A percentile compares a stretch with the other conserved stretches of the same genome.
These are phyloP conservation scores for Eucalyptus marginata DNA, from an alignment of 345 rosid species.

Conservation along the genomic window DNA sequence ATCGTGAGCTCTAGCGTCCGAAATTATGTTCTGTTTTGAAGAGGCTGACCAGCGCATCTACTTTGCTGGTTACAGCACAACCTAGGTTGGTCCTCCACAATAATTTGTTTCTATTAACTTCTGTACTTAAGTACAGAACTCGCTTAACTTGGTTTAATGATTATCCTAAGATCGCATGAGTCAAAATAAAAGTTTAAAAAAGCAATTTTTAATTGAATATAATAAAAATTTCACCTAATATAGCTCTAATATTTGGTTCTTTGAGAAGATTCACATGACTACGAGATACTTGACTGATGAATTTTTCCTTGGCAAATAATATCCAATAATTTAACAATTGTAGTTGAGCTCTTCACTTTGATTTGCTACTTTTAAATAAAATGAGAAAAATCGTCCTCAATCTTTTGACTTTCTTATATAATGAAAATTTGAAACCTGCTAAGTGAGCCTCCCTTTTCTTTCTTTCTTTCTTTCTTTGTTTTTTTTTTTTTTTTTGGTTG, in stretches of 20 bases:
- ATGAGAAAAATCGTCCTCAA: not conserved
- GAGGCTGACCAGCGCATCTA: not conserved
- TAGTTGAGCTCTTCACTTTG: not conserved
- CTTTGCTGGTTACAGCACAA: not conserved
- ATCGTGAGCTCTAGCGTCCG: not conserved
- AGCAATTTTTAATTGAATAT: too few relatives aligned
- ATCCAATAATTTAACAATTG: not conserved
- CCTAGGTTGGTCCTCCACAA: not conserved
- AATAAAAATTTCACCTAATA: too few relatives aligned
- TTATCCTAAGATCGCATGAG: not conserved
- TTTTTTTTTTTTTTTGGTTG: too few relatives aligned
- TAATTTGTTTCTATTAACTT: not conserved
- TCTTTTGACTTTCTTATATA: not conserved
- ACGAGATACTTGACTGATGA: fast-evolving
- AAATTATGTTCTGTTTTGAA: not conserved
- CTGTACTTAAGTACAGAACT: not conserved
- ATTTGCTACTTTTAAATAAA: too few relatives aligned
- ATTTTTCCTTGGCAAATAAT: not conserved
- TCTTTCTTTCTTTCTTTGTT: too few relatives aligned
- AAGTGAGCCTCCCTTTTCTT: too few relatives aligned
- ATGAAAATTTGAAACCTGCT: not conserved
- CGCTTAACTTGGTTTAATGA: not conserved
- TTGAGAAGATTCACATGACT: not conserved
- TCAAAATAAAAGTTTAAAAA: too few relatives aligned
- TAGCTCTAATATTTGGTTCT: too few relatives aligned